These are phyloP conservation scores for Populus deltoides DNA, from an alignment of 345 rosid species.

Conservation along the genomic window DNA sequence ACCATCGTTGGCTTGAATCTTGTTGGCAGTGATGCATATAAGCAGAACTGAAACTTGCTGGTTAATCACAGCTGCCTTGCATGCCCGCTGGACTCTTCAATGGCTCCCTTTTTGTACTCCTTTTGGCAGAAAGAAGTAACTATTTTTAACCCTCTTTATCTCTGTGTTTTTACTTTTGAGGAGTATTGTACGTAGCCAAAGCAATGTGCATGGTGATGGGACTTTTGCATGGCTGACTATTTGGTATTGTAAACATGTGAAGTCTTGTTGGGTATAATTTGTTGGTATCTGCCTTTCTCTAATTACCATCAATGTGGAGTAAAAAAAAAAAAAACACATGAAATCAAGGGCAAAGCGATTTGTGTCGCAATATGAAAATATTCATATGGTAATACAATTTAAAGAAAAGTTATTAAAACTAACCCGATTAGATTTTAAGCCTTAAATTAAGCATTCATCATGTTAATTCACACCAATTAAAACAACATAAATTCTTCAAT, in stretches of 20 bases:
- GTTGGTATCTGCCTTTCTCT: not conserved
- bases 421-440: too few relatives aligned
- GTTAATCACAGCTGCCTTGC: not conserved
- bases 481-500: too few relatives aligned
- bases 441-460: too few relatives aligned
- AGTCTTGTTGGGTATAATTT: not conserved
- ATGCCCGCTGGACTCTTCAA: not conserved
- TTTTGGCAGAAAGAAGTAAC: not conserved
- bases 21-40: not conserved
- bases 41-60: not conserved
- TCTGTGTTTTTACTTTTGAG: not conserved
- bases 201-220: conserved; percentile 13
- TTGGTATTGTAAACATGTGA: not conserved
- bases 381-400: too few relatives aligned
- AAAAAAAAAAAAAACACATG: too few relatives aligned
- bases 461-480: too few relatives aligned
- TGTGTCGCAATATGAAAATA: too few relatives aligned
- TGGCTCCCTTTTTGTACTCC: not conserved
- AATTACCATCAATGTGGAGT: not conserved
- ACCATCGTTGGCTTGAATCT: not conserved
- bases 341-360: too few relatives aligned
- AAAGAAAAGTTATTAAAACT: too few relatives aligned
- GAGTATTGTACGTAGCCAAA: not conserved
- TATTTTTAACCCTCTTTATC: not conserved
- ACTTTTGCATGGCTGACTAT: conserved; percentile 12